A percentile compares a stretch with the other conserved stretches of the same genome.
Evolutionary conservation across 2,329 filamentous ascomycete species (phyloP).

Genomic region (Talaromyces sp.): DNA sequence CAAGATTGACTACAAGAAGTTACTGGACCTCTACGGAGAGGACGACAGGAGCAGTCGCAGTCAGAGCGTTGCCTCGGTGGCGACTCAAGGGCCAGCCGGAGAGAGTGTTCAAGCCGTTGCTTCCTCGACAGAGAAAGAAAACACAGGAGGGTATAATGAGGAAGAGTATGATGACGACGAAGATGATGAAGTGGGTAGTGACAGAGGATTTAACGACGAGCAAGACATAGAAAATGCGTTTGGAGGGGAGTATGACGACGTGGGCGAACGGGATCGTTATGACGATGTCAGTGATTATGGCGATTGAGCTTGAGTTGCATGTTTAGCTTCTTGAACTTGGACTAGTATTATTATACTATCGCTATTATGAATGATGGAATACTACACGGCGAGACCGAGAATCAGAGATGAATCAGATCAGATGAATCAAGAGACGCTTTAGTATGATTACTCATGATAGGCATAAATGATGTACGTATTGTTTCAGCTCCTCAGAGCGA

Average conservation of each 20-base stretch:
- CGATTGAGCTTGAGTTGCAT: background rate
- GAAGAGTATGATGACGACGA: slow-evolving; percentile 22
- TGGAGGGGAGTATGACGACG: slow-evolving; percentile 30
- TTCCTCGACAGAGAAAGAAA: slow-evolving; percentile 10
- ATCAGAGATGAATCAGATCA: no score
- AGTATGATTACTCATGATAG: background rate
- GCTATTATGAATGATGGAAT: no score
- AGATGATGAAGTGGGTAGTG: slow-evolving; percentile 14
- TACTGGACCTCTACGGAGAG: slow-evolving; percentile 35
- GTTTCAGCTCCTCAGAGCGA: background rate
- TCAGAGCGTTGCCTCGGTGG: slow-evolving; percentile 24
- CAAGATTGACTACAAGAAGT: slow-evolving; percentile 62
- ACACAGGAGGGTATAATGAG: slow-evolving; percentile 4
- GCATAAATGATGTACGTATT: background rate
- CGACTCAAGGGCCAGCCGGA: slow-evolving; percentile 2
- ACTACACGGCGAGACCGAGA: no score
- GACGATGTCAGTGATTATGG: background rate
- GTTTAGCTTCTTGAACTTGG: background rate
- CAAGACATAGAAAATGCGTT: slow-evolving; percentile 30
- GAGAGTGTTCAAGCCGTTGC: slow-evolving; percentile 20
- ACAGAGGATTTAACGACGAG: slow-evolving; percentile 27
- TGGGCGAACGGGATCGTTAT: slow-evolving; percentile 27
- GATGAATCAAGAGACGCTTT: background rate
- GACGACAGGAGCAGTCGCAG: slow-evolving; percentile 30
- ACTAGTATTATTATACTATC: background rate